Conservation (phyloP, 257 asterid genomes). For the Apocynum venetum region DNA sequence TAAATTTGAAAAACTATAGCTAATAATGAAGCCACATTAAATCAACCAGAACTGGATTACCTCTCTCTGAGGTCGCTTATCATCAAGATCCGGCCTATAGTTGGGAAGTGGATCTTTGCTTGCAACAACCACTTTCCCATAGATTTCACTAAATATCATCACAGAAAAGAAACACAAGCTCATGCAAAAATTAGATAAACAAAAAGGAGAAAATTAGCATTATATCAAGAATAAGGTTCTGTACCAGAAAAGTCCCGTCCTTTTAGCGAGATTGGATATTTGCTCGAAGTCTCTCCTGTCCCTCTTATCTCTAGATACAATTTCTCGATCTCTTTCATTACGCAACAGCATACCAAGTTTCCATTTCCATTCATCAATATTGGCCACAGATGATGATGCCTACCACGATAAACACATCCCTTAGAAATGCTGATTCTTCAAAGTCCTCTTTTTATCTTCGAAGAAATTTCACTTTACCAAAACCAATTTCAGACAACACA, state of each 20-base stretch:
- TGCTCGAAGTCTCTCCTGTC: slow-evolving; percentile 93
- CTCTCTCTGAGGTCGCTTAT: slow-evolving; percentile 96
- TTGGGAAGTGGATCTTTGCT: slow-evolving; percentile 95
- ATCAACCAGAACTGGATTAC: slow-evolving; percentile 33
- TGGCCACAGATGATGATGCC: slow-evolving; percentile 97
- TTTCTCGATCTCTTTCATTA: slow-evolving; percentile 70
- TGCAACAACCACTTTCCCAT: slow-evolving; percentile 84
- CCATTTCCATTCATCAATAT: slow-evolving; percentile 99
- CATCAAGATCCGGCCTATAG: slow-evolving; percentile 93
- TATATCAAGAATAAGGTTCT: slow-evolving; percentile 8
- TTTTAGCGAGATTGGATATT: slow-evolving; percentile 81
- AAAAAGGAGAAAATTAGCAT: slow-evolving; percentile 6
- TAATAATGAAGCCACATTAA: not conserved
- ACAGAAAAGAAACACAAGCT: slow-evolving; percentile 12
- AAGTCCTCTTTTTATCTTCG: not conserved
- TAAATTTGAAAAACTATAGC: not conserved
- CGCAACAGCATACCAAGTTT: slow-evolving; percentile 78
- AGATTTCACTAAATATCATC: slow-evolving; percentile 54
- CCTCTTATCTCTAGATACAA: slow-evolving; percentile 83
- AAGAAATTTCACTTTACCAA: not conserved
- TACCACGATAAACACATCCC: slow-evolving; percentile 15
- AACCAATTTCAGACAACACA: not conserved
- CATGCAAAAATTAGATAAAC: slow-evolving; percentile 12
- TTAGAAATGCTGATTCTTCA: slow-evolving; percentile 1
- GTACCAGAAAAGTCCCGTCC: slow-evolving; percentile 91